Percentiles rank a stretch among this genome's conserved stretches.
Conservation (phyloP, 1,284 basidiomycete species). For the Entoloma clypeatum region DNA sequence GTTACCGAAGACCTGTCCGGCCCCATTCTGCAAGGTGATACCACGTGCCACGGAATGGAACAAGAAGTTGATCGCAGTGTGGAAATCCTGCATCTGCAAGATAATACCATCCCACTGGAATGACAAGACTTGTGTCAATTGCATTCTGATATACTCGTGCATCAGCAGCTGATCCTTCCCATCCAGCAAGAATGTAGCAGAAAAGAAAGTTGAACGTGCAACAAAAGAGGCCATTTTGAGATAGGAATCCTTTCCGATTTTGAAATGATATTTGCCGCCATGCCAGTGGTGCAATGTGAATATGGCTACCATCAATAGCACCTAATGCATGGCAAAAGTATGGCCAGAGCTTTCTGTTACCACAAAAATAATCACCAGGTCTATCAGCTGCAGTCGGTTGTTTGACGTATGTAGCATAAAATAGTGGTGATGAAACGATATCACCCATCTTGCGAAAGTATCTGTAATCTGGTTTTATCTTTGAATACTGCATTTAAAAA, state of each 20-base stretch:
- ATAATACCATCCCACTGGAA: constrained; percentile 32
- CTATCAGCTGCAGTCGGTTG: constrained; percentile 23
- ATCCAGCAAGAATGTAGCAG: constrained; percentile 33
- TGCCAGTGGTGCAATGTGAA: constrained; percentile 26
- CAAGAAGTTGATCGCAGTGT: constrained; percentile 28
- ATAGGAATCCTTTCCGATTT: constrained; percentile 32
- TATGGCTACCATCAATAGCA: constrained; percentile 39
- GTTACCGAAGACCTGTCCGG: constrained; percentile 20
- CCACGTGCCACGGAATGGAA: constrained; percentile 26
- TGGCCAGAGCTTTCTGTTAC: constrained; percentile 33
- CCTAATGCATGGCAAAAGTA: constrained; percentile 35
- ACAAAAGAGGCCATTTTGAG: constrained; percentile 33
- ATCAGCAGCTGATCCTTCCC: constrained; percentile 35
- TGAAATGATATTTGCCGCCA: constrained; percentile 21
- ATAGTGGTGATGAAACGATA: constrained; percentile 16
- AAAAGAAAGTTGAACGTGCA: constrained; percentile 31
- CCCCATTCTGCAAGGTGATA: constrained; percentile 37
- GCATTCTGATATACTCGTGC: constrained; percentile 27
- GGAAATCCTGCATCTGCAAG: constrained; percentile 39
- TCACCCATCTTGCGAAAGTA: neutral
- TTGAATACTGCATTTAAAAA: neutral
- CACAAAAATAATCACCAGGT: constrained; percentile 19
- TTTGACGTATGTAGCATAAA: constrained; percentile 27
- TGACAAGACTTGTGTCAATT: constrained; percentile 21
- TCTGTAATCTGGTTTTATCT: neutral